phyloP scores from a whole-genome alignment of 2,329 filamentous ascomycete genomes.

The Pezicula rhizophila region DNA sequence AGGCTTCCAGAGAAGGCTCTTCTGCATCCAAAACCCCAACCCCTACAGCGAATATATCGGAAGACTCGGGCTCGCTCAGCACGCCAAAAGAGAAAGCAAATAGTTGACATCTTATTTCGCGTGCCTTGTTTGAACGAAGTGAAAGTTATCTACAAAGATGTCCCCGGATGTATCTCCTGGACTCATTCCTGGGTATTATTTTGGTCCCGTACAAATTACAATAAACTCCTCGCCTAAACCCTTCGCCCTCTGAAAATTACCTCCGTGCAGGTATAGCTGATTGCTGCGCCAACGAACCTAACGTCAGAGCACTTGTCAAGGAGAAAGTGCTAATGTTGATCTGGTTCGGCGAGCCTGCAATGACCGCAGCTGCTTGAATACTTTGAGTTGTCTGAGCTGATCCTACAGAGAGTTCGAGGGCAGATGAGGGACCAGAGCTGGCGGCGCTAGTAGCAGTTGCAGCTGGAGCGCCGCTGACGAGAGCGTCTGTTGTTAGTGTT shows the following conservation, averaged over 20 bases:
- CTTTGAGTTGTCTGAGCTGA: background rate
- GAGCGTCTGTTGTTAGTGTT: background rate
- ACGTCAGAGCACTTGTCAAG: slow-evolving; percentile 19
- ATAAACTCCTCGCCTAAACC: background rate
- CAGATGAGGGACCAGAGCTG: background rate
- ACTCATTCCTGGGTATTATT: slow-evolving; percentile 5
- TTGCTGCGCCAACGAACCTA: slow-evolving; percentile 22
- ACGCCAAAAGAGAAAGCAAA: slow-evolving; percentile 16
- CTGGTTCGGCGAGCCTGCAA: slow-evolving; percentile 2
- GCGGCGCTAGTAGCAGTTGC: background rate
- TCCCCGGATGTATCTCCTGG: slow-evolving; percentile 7
- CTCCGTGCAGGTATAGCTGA: slow-evolving; percentile 6
- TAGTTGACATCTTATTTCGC: slow-evolving; percentile 11
- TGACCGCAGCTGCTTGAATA: slow-evolving; percentile 2
- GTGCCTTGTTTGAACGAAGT: slow-evolving; percentile 11
- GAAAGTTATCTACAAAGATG: slow-evolving; percentile 23
- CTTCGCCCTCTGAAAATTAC: slow-evolving; percentile 1
- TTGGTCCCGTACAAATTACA: slow-evolving; percentile 12
- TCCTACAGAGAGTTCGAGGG: background rate
- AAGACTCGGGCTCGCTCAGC: slow-evolving; percentile 8
- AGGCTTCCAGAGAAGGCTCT: background rate
- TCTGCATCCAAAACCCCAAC: background rate
- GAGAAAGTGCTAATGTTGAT: slow-evolving; percentile 25
- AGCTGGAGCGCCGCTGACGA: slow-evolving; percentile 1
- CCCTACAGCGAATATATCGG: background rate